These are phyloP conservation scores for Hypoxylon sp. DNA, from an alignment of 2,329 filamentous ascomycete species.

Conservation along the genomic window DNA sequence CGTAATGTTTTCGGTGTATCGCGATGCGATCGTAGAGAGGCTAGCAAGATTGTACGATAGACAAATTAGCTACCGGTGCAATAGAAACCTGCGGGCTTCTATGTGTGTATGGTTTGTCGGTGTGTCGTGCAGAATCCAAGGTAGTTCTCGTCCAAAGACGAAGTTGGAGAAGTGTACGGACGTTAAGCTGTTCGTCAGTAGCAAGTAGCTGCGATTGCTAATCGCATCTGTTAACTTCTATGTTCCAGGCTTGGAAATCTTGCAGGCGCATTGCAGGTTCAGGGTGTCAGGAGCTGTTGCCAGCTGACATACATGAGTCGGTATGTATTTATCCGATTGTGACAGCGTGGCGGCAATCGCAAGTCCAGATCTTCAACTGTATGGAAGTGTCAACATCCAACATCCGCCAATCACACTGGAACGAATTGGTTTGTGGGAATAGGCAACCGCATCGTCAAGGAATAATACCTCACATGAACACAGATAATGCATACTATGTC, in stretches of 20 bases:
- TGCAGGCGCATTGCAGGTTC: not conserved
- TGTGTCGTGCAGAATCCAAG: conserved; percentile 14
- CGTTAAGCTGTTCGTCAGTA: conserved; percentile 19
- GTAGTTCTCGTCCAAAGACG: conserved; percentile 25
- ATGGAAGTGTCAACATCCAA: not conserved
- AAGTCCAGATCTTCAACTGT: not conserved
- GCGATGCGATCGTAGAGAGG: conserved; percentile 17
- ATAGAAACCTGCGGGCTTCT: conserved; percentile 13
- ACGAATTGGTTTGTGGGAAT: not conserved
- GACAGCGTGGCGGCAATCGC: conserved; percentile 45
- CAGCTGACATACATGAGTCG: conserved; percentile 32
- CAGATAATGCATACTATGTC: too few species aligned
- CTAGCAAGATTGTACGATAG: conserved; percentile 1
- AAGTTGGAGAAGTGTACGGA: conserved; percentile 16
- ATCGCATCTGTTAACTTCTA: conserved; percentile 16
- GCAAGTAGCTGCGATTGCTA: conserved; percentile 2
- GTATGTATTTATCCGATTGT: conserved; percentile 45
- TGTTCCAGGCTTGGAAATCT: not conserved
- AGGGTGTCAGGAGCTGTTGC: conserved; percentile 32
- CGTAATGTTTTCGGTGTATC: conserved; percentile 22
- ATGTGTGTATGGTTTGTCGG: conserved; percentile 17
- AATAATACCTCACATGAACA: too few species aligned
- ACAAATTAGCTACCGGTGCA: not conserved
- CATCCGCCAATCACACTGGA: not conserved
- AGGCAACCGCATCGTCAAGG: not conserved